phyloP scores from a whole-genome alignment of 495 filamentous ascomycete genomes.

The Letharia lupina region DNA sequence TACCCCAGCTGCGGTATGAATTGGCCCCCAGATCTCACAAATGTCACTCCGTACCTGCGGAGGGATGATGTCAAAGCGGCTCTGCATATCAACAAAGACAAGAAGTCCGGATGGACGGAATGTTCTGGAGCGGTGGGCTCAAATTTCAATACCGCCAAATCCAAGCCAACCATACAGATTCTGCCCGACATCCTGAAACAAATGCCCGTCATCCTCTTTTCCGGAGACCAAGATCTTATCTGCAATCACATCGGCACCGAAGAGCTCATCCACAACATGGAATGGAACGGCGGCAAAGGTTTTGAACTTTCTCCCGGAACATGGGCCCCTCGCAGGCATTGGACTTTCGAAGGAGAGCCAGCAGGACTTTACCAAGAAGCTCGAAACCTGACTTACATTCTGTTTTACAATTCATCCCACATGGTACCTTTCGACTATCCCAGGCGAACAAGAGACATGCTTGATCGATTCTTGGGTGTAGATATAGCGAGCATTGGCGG shows the following conservation, averaged over 20 bases:
- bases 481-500: conserved; percentile 90
- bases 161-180: conserved; percentile 60
- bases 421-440: conserved; percentile 97
- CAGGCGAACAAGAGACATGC: conserved; percentile 84
- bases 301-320: conserved; percentile 85
- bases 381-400: conserved; percentile 87
- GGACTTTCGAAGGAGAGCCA: conserved; percentile 86
- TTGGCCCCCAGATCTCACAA: conserved; percentile 79
- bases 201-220: conserved; percentile 77
- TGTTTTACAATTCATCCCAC: conserved; percentile 91
- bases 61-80: conserved; percentile 69
- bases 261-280: conserved; percentile 78
- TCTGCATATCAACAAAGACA: conserved; percentile 73
- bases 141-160: conserved; percentile 59
- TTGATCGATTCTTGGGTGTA: conserved; percentile 90
- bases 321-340: conserved; percentile 83
- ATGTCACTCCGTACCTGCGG: conserved; percentile 76
- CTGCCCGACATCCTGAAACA: conserved; percentile 67
- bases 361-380: conserved; percentile 92
- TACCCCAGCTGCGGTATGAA: conserved; percentile 82
- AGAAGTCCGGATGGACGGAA: conserved; percentile 83
- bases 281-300: conserved; percentile 82
- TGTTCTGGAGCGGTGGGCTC: conserved; percentile 69
- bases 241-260: conserved; percentile 97
- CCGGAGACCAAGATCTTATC: conserved; percentile 86